phyloP scores from a whole-genome alignment of 2,329 filamentous ascomycete genomes.

The Proliferodiscus dingleyae region DNA sequence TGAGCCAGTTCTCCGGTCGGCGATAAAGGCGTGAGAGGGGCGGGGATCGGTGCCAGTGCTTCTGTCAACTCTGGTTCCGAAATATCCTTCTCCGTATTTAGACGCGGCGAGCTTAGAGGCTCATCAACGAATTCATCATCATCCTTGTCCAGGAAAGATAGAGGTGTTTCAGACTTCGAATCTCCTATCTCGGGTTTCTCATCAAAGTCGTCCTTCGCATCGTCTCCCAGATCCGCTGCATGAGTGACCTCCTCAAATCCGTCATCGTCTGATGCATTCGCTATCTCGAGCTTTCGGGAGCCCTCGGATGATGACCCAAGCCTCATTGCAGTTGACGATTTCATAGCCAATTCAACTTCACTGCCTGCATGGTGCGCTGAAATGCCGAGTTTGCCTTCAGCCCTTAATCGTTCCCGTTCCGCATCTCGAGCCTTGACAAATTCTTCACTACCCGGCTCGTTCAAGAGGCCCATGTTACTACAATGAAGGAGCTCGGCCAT shows the following conservation, averaged over 20 bases:
- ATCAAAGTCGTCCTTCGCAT: slow-evolving; percentile 64
- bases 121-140: slow-evolving; percentile 77
- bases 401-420: slow-evolving; percentile 74
- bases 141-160: slow-evolving; percentile 51
- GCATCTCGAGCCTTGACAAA: slow-evolving; percentile 74
- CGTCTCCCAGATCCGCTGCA: slow-evolving; percentile 65
- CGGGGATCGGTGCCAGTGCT: slow-evolving; percentile 37
- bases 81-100: slow-evolving; percentile 57
- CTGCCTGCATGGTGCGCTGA: slow-evolving; percentile 42
- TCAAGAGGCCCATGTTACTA: slow-evolving; percentile 96
- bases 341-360: slow-evolving; percentile 60
- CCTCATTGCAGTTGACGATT: slow-evolving; percentile 42
- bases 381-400: slow-evolving; percentile 64
- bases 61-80: slow-evolving; percentile 46
- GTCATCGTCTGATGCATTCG: slow-evolving; percentile 80
- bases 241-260: slow-evolving; percentile 86
- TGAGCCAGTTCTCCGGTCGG: slow-evolving; percentile 41
- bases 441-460: slow-evolving; percentile 84
- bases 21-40: slow-evolving; percentile 36
- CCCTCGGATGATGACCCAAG: slow-evolving; percentile 54
- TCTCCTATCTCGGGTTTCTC: slow-evolving; percentile 51
- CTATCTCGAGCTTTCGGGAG: slow-evolving; percentile 67
- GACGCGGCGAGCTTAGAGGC: slow-evolving; percentile 62
- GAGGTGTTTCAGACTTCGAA: slow-evolving; percentile 30
- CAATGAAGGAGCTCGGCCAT: slow-evolving; percentile 98